Evolutionary conservation across 1,284 basidiomycete genomes (phyloP), one percentile per base, ranked within the genome.

Genomic region (Irpex sp.): DNA sequence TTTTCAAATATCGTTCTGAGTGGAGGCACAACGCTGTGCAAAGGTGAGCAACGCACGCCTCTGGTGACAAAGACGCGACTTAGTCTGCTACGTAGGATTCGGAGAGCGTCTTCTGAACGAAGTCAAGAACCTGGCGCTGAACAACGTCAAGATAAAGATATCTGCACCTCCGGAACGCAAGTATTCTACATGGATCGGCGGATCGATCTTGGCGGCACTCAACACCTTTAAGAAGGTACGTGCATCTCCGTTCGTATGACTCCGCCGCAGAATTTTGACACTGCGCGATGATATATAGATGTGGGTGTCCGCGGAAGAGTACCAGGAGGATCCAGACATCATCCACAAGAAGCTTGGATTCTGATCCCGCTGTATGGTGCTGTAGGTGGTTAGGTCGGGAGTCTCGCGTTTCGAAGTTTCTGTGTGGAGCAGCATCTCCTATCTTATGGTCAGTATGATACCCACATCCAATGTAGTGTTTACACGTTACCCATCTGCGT

Each of bases 181-280:
- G 79, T 99, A 99, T 77, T 96, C 95, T 17, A 99, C 97, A 26
- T 99, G 97, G 97, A 99, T 99, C 70, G 97, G 97, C 59, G 97
- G 97, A 4, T 95, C 93, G 63, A 97, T 97, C 73, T 79, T 98
- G 61, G 97, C 97, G 54, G 96, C 97, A 47, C 78, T 99, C 64
- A 96, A 89, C 69, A 98, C 97, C 19, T 99, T 99, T 82, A 98
- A 96, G 80, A 97, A 97, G 90, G 96, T 93, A 43, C 64, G 63
- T 62, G 37, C 13, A 46, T 58, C 53, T 55, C 53, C 53, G 53
- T 55, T 9, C 33, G 26, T 19, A 8, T 19, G 9, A 13, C 35
- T n/a, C 39, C 13, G n/a, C 11, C n/a, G 1, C 43, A 36, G 37
- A 35, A 13, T 43, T 60, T 11, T 43, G 55, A 58, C 26, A 7